phyloP scores from a whole-genome alignment of 1,284 basidiomycete species.

The Ganoderma sinense region DNA sequence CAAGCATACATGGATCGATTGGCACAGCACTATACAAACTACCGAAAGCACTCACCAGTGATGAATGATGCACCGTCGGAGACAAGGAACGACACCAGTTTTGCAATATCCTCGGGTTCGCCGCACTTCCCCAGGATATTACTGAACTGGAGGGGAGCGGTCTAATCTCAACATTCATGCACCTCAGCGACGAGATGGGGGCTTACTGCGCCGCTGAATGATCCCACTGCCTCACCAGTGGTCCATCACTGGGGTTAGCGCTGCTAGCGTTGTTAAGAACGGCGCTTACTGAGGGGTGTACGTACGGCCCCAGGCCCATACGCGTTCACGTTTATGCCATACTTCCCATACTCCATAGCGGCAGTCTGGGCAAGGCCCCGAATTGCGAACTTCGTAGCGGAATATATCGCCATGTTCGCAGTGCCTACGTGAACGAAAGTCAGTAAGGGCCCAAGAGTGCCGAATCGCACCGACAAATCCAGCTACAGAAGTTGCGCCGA shows the following conservation, averaged over 20 bases:
- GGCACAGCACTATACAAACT: too few relatives aligned
- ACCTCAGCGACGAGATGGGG: neutral
- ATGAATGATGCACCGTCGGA: constrained; percentile 42
- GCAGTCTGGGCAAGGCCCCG: constrained; percentile 36
- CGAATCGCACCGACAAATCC: constrained; percentile 22
- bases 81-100: constrained; percentile 45
- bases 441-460: too few relatives aligned
- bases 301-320: constrained; percentile 28
- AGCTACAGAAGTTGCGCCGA: too few relatives aligned
- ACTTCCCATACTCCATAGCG: constrained; percentile 27
- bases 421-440: constrained; percentile 5
- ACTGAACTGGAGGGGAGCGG: neutral
- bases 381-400: constrained; percentile 40
- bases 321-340: constrained; percentile 31
- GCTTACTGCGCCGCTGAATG: neutral
- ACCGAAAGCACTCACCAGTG: constrained; percentile 42
- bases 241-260: neutral
- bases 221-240: neutral
- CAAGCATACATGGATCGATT: too few relatives aligned
- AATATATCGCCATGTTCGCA: constrained; percentile 25
- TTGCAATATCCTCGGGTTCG: constrained; percentile 41
- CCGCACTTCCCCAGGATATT: constrained; percentile 30
- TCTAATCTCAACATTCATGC: neutral
- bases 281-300: constrained; percentile 11
- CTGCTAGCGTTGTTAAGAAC: neutral